Evolutionary conservation across 139 green algal genomes (phyloP), one percentile per base, ranked within the genome.

Genomic region (Prasinococcaceae sp.): DNA sequence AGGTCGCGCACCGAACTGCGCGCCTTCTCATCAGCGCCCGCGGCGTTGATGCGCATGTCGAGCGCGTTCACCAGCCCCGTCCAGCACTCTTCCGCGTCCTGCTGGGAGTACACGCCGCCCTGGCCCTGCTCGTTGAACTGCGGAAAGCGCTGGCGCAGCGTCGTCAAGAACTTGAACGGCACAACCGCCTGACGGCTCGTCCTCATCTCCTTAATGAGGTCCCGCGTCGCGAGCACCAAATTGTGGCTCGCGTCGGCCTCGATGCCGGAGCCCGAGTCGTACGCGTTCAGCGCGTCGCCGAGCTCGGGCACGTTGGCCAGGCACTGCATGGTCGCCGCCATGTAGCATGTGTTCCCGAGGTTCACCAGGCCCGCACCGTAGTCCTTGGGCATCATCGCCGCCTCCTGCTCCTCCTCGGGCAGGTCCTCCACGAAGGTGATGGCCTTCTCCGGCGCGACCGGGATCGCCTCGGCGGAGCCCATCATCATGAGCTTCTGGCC

Each of bases 31-130:
- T n/a, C n/a, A n/a, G n/a, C n/a, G n/a, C n/a, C n/a, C n/a, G n/a
- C n/a, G n/a, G n/a, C n/a, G n/a, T n/a, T n/a, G n/a, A n/a, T n/a
- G n/a, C n/a, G n/a, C n/a, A n/a, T n/a, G n/a, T n/a, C n/a, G 6
- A 97, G 62, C 4, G 61, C 65, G 58, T 82, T 79, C 46, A 95
- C 43, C 12, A 98, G 48, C 67, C 88, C 75, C 3, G 75, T 84
- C 78, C 78, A 95, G 71, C 90, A 99, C 69, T 99, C 92, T 70
- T 99, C 90, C 12, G 90, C 92, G 60, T 99, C 92, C 74, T 97
- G 88, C 60, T 79, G 70, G 68, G 81, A 84, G 68, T 77, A 88
- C 16, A 69, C 53, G 24, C 86, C 65, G 26, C 47, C 30, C 42
- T 79, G 41, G 16, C 47, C 54, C 17, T 56, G 57, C 65, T 96